Percentiles rank a stretch among this genome's conserved stretches.
These are phyloP conservation scores for Psilocybe tampanensis DNA, from an alignment of 768 basidiomycete species.

Conservation along the genomic window DNA sequence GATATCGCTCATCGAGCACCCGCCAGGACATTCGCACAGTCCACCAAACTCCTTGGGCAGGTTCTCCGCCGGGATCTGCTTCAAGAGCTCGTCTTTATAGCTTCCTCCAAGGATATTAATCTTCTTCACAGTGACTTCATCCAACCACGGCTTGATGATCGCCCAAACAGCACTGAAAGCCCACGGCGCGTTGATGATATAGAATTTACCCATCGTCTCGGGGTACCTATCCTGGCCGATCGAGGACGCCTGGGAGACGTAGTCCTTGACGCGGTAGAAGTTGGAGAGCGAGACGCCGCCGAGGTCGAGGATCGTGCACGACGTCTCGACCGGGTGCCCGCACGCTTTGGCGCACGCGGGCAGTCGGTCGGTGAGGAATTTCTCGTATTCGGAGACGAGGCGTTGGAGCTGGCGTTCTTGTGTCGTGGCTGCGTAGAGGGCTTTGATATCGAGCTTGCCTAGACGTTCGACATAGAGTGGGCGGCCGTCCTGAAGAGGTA, in stretches of 20 bases:
- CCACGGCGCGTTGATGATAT: conserved; percentile 98
- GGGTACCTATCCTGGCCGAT: conserved; percentile 94
- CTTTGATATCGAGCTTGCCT: conserved; percentile 85
- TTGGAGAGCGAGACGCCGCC: conserved; percentile 65
- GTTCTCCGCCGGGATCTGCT: conserved; percentile 84
- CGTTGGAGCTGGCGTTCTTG: conserved; percentile 87
- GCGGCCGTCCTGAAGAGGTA: conserved; percentile 77
- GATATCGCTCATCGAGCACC: conserved; percentile 86
- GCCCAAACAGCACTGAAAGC: conserved; percentile 88
- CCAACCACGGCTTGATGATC: conserved; percentile 91
- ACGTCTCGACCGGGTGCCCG: conserved; percentile 93
- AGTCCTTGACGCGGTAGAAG: conserved; percentile 93
- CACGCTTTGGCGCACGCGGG: conserved; percentile 71
- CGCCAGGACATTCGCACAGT: conserved; percentile 70
- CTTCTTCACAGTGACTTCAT: conserved; percentile 93
- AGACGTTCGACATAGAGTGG: conserved; percentile 95
- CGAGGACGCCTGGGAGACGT: conserved; percentile 70
- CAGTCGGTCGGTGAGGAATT: conserved; percentile 76
- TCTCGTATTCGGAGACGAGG: conserved; percentile 93
- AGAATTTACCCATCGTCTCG: conserved; percentile 97
- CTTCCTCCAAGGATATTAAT: conserved; percentile 81
- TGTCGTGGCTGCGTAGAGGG: conserved; percentile 81
- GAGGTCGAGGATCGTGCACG: conserved; percentile 97
- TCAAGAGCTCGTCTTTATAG: conserved; percentile 77
- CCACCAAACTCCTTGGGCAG: conserved; percentile 89